Evolutionary conservation across 129 eudicot genomes (phyloP), one percentile per base, ranked within the genome.

Genomic region (Tanacetum coccineum): DNA sequence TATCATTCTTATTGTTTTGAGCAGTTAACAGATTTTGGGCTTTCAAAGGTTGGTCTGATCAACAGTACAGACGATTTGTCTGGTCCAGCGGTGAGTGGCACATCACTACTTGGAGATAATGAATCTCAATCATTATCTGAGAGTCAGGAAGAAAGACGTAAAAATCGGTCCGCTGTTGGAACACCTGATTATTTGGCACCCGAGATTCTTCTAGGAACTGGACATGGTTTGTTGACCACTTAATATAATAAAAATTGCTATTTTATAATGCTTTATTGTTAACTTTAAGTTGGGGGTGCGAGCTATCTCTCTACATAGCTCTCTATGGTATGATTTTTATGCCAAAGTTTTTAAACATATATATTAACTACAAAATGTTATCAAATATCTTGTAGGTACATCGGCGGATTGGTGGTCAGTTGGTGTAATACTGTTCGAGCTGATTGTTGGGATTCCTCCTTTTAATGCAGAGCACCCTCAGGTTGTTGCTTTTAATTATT

Each of bases 401-500:
- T 83, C 95, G 55, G 98, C 98, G 15, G 98, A 92, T 88, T 92
- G 98, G 98, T 92, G 98, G 98, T 92, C 98, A 60, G 95, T 92
- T 26, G 98, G 98, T 68, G 91, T 92, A 51, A 92, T 92, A 65
- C 79, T 92, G 44, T 92, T 92, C 76, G 98, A 92, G 82, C 72
- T 92, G 78, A 88, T 92, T 62, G 98, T 92, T 62, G 98, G 98
- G 48, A 86, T 92, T 73, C 98, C 98, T 51, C 98, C 98, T 70
- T 92, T 92, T 79, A 92, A 92, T 76, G 98, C 98, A 28, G 98
- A 92, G 68, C 98, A 88, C 81, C 98, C 98, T 68, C 98, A 92
- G 96, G 98, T 91, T 62, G 48, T 50, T 53, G 3, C 48, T 40
- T 52, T 74, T 45, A 32, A 39, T 59, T 50, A 32, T 51, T 48